Evolutionary conservation across 1,139 yeast species (phyloP).

Genomic region (Diutina siamensis): DNA sequence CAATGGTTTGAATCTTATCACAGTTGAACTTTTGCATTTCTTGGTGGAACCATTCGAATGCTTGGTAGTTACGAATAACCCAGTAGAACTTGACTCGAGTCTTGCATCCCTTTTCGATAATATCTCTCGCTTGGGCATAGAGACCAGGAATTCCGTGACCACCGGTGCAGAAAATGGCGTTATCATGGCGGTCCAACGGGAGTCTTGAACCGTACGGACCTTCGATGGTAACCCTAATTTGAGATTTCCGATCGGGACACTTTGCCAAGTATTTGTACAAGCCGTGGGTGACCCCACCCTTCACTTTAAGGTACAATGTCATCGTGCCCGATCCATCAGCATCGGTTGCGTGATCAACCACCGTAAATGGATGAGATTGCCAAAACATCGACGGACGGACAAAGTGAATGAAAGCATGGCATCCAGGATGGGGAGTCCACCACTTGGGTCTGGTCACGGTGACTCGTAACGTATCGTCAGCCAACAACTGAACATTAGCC

Average conservation of each 20-base stretch:
- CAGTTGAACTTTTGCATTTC: slow-evolving; percentile 8
- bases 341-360: slow-evolving; percentile 22
- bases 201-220: slow-evolving; percentile 44
- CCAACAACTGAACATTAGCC: slow-evolving; percentile 37
- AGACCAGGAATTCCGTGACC: slow-evolving; percentile 4
- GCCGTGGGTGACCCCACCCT: slow-evolving; percentile 26
- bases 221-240: slow-evolving; percentile 35
- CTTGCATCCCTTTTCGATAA: neutral
- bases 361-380: slow-evolving; percentile 59
- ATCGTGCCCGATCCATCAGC: slow-evolving; percentile 18
- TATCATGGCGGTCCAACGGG: slow-evolving; percentile 38
- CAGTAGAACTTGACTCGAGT: slow-evolving; percentile 3
- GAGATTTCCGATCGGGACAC: slow-evolving; percentile 32
- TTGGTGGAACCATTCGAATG: slow-evolving; percentile 10
- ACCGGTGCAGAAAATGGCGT: slow-evolving; percentile 38
- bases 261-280: slow-evolving; percentile 27
- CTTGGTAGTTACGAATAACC: neutral
- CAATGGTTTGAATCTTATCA: slow-evolving; percentile 7
- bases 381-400: slow-evolving; percentile 43
- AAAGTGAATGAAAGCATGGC: slow-evolving; percentile 50
- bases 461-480: slow-evolving; percentile 34
- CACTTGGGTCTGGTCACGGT: slow-evolving; percentile 26
- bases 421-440: slow-evolving; percentile 47
- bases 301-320: slow-evolving; percentile 30
- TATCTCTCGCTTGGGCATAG: neutral